Evolutionary conservation across 2,329 filamentous ascomycete genomes (phyloP), one percentile per base, ranked within the genome.

Genomic region (Mariannaea sp.): DNA sequence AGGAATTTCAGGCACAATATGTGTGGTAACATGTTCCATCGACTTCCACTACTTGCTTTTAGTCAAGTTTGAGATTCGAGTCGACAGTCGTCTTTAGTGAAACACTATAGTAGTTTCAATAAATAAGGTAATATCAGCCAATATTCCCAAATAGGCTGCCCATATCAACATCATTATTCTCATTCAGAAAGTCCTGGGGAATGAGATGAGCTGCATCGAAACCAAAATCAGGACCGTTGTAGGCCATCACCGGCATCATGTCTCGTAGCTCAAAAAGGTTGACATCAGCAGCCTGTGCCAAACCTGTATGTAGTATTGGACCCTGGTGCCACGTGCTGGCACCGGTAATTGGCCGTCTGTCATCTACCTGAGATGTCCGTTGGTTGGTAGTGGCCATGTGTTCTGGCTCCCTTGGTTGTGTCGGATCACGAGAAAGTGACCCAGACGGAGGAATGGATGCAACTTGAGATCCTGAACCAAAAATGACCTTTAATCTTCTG

Each of bases 151-250:
- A 51, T 10, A 51, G 8, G 14, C 22, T 36, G 5, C 48, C 48
- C 39, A 38, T 24, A 22, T 48, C 45, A 26, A 30, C 8, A 4
- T 48, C 35, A 10, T 39, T 13, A 2, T 17, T 17, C 12, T 26
- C 45, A 7, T 30, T 40, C 17, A 48, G 29, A 7, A 39, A 29
- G 6, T 47, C 52, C 19, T 55, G 46, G 7, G 35, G 22, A 7
- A 35, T 29, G 38, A 51, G n/a, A 7, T 29, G 20, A 20, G 36
- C 38, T 3, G 52, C 22, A 13, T 55, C 52, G 10, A 55, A 55
- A 7, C 52, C 52, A 32, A 55, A 55, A 17, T 55, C 52, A 4
- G 52, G 52, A 0, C 52, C 52, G 9, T 38, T 55, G 20, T 55
- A 55, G n/a, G 50, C 33, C 16, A 50, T 33, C 13, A 55, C 35